Evolutionary conservation across 108 stramenopile species (phyloP).

Genomic region (Mayamaea pseudoterrestris): DNA sequence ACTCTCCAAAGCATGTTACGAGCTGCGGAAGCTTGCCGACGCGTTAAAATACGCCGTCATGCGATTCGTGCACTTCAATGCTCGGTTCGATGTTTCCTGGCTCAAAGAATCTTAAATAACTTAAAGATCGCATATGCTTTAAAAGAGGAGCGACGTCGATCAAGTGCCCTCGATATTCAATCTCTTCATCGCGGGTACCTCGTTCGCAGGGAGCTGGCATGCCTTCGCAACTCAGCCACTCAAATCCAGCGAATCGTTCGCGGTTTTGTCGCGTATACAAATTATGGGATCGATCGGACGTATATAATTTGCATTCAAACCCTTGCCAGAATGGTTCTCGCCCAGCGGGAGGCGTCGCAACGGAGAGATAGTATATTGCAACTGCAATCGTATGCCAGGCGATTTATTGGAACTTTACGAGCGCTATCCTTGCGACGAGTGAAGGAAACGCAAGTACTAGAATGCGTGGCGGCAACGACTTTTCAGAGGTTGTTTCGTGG

Average conservation of each 20-base stretch:
- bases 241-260: constrained; percentile 32
- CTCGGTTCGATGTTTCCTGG: too few species aligned
- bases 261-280: constrained; percentile 12
- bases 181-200: constrained; percentile 16
- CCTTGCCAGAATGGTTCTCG: constrained; percentile 13
- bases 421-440: too few species aligned
- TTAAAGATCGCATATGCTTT: too few species aligned
- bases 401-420: too few species aligned
- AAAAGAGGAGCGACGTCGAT: too few species aligned
- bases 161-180: too few species aligned
- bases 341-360: background rate
- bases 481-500: background rate
- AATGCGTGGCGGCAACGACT: background rate
- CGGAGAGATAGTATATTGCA: background rate
- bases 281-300: constrained; percentile 21
- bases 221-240: constrained; percentile 13
- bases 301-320: constrained; percentile 29
- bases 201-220: constrained; percentile 7
- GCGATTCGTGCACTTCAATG: constrained; percentile 12
- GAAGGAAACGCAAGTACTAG: too few species aligned
- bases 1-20: background rate
- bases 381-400: background rate
- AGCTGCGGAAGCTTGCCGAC: too few species aligned
- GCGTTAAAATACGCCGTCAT: too few species aligned
- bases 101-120: too few species aligned